These are phyloP conservation scores for Backusella australiensis DNA, from an alignment of 192 early-diverging fungal genomes.

Conservation along the genomic window DNA sequence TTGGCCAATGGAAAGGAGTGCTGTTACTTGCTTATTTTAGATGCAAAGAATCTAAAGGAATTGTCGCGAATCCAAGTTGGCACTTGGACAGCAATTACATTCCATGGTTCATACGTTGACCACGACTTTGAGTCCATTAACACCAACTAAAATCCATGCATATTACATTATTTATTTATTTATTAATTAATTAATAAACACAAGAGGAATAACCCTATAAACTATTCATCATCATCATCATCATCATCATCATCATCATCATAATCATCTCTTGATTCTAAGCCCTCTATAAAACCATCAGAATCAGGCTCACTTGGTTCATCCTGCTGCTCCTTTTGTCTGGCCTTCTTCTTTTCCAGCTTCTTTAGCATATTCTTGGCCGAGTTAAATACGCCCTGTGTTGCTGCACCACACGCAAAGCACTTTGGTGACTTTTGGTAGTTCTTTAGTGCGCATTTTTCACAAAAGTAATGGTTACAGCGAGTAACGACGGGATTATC, in stretches of 20 bases:
- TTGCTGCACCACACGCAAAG: constrained; percentile 82
- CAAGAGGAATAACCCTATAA: background rate
- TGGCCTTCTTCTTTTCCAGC: constrained; percentile 46
- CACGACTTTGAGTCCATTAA: background rate
- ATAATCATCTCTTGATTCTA: constrained; percentile 14
- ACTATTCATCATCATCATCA: background rate
- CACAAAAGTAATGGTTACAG: constrained; percentile 97
- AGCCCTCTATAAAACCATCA: constrained; percentile 18
- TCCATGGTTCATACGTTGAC: constrained; percentile 43
- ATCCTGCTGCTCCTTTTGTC: constrained; percentile 23
- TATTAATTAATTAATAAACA: too few species aligned
- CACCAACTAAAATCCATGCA: background rate
- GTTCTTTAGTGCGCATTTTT: constrained; percentile 85
- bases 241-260: background rate
- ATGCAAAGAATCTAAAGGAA: constrained; percentile 46
- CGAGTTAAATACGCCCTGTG: constrained; percentile 80
- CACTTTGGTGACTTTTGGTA: constrained; percentile 87
- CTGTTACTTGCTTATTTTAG: constrained; percentile 45
- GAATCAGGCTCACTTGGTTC: constrained; percentile 28
- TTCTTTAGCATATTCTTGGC: constrained; percentile 73
- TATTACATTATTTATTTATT: too few species aligned
- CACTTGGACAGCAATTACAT: constrained; percentile 41
- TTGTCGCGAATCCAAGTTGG: constrained; percentile 48
- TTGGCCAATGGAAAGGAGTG: constrained; percentile 34
- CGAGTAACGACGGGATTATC: constrained; percentile 89